Evolutionary conservation across 306 rosid genomes (phyloP), one percentile per base, ranked within the genome.

Genomic region (Cicer judaicum): DNA sequence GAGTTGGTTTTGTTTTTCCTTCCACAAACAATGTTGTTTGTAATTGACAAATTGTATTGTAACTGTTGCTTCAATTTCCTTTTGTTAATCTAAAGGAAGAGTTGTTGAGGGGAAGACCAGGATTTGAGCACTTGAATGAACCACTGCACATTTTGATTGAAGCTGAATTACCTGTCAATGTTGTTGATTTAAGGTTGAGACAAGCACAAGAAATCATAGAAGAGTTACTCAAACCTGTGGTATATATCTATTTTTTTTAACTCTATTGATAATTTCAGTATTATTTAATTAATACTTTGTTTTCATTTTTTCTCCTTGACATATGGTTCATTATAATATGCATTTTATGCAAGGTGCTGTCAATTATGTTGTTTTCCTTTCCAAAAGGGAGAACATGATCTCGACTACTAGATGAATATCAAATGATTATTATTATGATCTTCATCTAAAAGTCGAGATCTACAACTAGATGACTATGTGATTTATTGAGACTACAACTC

Each of bases 81-180:
- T 78, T 81, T 47, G 15, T 10, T 64, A 9, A 50, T 64, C 79
- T 68, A 38, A 74, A 94, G 98, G 98, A 94, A 85, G 97, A 91
- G 73, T 60, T 88, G 41, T 59, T 94, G 76, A 88, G 95, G 84
- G 97, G 98, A 79, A 89, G 91, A 72, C 91, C 93, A 0, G 98
- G 98, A 38, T 94, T 90, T 80, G 98, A 94, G 83, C 97, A 94
- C 85, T 83, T 94, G 83, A 94, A 90, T 71, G 98, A 91, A 63
- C 98, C 96, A 0, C 82, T 94, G 71, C 98, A 94, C 76, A 82
- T 94, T 71, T 84, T 94, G 80, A 86, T 94, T 60, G 97, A 94
- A 69, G 97, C 96, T 68, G 98, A 91, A 76, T 82, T 94, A 66
- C 97, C 98, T 53, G 89, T 83, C 72, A 89, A 86, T 72, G 74